These are phyloP conservation scores for Dactylonectria macrodidyma DNA, from an alignment of 2,329 filamentous ascomycete genomes.

Conservation along the genomic window DNA sequence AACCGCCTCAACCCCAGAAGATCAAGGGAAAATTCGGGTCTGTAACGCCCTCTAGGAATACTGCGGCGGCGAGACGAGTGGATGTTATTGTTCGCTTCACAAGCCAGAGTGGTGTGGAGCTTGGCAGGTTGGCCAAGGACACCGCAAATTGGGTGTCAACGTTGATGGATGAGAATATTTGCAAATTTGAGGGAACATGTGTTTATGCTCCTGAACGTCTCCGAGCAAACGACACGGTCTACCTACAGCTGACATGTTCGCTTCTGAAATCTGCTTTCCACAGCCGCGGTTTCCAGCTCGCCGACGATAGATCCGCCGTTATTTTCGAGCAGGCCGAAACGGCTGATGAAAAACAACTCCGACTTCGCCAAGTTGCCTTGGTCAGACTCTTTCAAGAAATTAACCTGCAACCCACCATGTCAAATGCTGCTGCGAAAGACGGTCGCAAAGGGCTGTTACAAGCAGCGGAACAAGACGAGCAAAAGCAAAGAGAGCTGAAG, in stretches of 20 bases:
- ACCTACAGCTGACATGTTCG: constrained; percentile 86
- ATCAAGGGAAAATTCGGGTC: constrained; percentile 59
- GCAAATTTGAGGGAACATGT: constrained; percentile 87
- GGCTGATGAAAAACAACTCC: constrained; percentile 84
- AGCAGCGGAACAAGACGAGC: constrained; percentile 90
- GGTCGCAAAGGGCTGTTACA: constrained; percentile 88
- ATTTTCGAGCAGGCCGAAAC: constrained; percentile 91
- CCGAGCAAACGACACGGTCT: constrained; percentile 94
- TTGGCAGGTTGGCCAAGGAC: constrained; percentile 90
- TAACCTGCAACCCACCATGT: constrained; percentile 81
- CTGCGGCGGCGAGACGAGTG: constrained; percentile 74
- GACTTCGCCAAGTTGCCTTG: constrained; percentile 87
- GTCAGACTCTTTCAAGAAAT: constrained; percentile 93
- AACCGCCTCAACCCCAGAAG: constrained; percentile 67
- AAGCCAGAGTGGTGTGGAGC: constrained; percentile 82
- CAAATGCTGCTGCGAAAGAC: constrained; percentile 83
- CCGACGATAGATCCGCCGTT: constrained; percentile 79
- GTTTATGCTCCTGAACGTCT: constrained; percentile 90
- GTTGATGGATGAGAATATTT: constrained; percentile 90
- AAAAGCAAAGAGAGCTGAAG: constrained; percentile 72
- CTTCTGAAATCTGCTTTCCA: constrained; percentile 83
- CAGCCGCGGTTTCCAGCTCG: constrained; percentile 69
- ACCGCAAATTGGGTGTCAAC: constrained; percentile 93
- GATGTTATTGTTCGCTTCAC: constrained; percentile 96
- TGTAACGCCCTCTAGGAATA: constrained; percentile 55